Base-by-base conservation (phyloP, 106 monocot genomes). In the Allium sativum region DNA sequence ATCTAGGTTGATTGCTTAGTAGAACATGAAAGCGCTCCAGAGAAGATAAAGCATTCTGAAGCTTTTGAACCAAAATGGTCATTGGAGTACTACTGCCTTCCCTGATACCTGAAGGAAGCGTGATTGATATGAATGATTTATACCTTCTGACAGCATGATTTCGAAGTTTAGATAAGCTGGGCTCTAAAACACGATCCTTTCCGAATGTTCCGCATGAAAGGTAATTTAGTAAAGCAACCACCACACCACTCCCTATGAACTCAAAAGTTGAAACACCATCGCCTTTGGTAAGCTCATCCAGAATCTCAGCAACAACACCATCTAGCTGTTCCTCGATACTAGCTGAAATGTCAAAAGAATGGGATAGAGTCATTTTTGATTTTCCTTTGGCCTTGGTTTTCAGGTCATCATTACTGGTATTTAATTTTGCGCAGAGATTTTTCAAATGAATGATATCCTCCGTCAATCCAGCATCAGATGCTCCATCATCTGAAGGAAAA, bases 191-290 rank as follows among this genome's bases (percentile, higher is more conserved):
- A 72, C 67, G 88, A 40, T 98, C 92, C 52, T 79, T 98, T 52
- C 68, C 67, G 74, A 85, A 98, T 58, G 84, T 83, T 53, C 92
- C 98, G 64, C 98, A 98, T 12, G 96, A 91, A 41, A 98, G 77
- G 59, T 98, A 98, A 73, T 85, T 92, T 42, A 98, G 69, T 66
- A 98, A 74, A 9, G 92, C 72, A 42, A 71, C 62, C 61, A 98
- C 88, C 56, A 88, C 91, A 56, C 98, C 98, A 76, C 98, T 98
- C n/a, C 98, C 84, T 74, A 92, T 88, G 60, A 98, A 98, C 76
- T 98, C 98, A 83, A 98, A 98, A 14, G 98, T 98, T 21, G 98
- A 98, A 12, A 98, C 92, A 74, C 98, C 85, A 70, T 98, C 88
- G 42, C 70, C 77, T 82, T 85, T 98, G 56, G 71, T 73, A 59